Base-by-base conservation (phyloP, 192 early-diverging fungal species). In the Chytriomyces sp. region DNA sequence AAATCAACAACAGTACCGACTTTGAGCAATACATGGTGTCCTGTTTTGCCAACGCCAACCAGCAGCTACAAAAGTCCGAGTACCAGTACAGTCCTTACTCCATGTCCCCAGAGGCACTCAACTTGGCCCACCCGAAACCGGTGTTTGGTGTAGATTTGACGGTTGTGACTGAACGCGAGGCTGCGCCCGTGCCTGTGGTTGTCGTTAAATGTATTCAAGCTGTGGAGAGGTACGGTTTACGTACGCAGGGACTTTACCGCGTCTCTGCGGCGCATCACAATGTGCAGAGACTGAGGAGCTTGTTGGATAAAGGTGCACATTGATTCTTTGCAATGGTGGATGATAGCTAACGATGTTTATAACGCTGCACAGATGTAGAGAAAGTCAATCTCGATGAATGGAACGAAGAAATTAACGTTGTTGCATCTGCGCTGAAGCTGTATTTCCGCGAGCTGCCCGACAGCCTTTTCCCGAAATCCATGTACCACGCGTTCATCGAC, bases 361-460 rank as follows among this genome's bases (percentile, higher is more conserved):
- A 10, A 35, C 16, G 6, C 8, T 11, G 18, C 23, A 10, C 76
- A 85, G 92, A 93, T 62, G 87, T 88, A 6, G 85, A 91, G 35
- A 76, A 85, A 10, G 91, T 93, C 0, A 87, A 94, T 74, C 72
- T 96, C 60, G 85, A 86, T 7, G 77, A 80, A 48, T 89, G 91
- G 23, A 82, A 87, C 45, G 82, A 84, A 4, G 95, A 98, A 75
- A 90, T 99, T 48, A 93, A 95, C 80, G 92, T 90, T 69, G 84
- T 97, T 7, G 83, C 95, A 24, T 90, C 94, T 63, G 91, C 94
- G 28, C 81, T 99, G 4, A 99, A 99, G 80, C 85, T 96, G 62
- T 99, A 93, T 88, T 93, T 99, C 80, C 88, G 97, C 44, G 96
- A 98, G 80, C 81, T 99, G n/a, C 94, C 96, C 6, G 94, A 95